Conservation (phyloP, 768 basidiomycete species). For the Boletus rex-veris region DNA sequence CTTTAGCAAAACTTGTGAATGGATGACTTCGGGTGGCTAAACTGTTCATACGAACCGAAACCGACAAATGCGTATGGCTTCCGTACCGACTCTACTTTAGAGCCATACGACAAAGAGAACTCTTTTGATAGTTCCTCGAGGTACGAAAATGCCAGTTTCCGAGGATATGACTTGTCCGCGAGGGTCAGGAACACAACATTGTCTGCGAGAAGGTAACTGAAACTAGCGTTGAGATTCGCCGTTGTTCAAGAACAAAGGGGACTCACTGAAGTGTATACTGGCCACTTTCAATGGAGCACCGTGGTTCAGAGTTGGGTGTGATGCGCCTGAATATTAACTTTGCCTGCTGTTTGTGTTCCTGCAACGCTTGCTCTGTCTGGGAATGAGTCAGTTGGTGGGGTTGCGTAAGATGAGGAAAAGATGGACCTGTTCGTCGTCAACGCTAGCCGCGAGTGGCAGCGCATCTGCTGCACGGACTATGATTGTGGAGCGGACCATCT, state of each 20-base stretch:
- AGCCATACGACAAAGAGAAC: constrained; percentile 87
- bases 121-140: constrained; percentile 97
- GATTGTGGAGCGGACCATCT: constrained; percentile 85
- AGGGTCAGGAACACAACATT: constrained; percentile 95
- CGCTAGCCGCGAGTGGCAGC: constrained; percentile 89
- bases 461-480: constrained; percentile 84
- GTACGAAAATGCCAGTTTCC: constrained; percentile 96
- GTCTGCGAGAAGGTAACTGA: constrained; percentile 89
- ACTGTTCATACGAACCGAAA: constrained; percentile 66
- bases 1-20: constrained; percentile 39
- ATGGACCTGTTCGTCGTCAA: constrained; percentile 92
- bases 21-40: background rate
- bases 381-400: constrained; percentile 2
- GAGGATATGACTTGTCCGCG: constrained; percentile 94
- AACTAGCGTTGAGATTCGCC: constrained; percentile 9
- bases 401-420: background rate
- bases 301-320: constrained; percentile 89
- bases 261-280: constrained; percentile 92
- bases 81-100: constrained; percentile 86
- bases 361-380: constrained; percentile 89
- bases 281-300: constrained; percentile 95
- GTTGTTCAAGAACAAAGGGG: background rate
- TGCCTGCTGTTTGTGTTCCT: constrained; percentile 98
- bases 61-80: constrained; percentile 99
- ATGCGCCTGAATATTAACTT: constrained; percentile 96